Base-by-base conservation (phyloP, 2,329 filamentous ascomycete species). In the Diaporthe sp. region DNA sequence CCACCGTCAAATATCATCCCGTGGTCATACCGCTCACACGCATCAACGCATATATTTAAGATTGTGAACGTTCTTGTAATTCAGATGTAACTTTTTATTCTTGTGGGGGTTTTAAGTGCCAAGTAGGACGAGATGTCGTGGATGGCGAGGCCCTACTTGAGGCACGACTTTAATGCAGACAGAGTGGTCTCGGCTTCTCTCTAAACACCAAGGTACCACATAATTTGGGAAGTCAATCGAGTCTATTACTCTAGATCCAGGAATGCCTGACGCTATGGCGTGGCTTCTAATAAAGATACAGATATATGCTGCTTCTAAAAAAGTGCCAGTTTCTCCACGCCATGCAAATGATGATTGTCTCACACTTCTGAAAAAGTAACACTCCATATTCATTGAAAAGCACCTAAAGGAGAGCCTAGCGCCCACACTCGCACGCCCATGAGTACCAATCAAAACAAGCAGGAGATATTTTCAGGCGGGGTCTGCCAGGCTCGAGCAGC, bases 201-300 rank as follows among this genome's bases (percentile, higher is more conserved):
- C 13, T 9, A n/a, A 3, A n/a, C 8, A 22, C 15, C 1, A 60
- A 13, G 31, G 9, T 8, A 34, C 20, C 15, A 39, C 2, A 1
- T 39, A 22, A 2, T 4, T 4, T 9, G 3, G 4, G 28, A 42
- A 39, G 5, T 8, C 0, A 47, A 63, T 1, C 12, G 13, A 25
- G 4, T 65, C 42, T 65, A 65, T 65, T 65, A 6, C 17, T 65
- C 17, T 65, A 49, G n/a, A 7, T 49, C 9, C 17, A 9, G 2
- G 9, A 49, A n/a, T 34, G 22, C 61, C 60, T 65, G 17, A 49
- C 42, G 61, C 42, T 65, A 49, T 65, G 42, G n/a, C 34, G 28
- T 65, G 61, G 42, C 61, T 65, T 65, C 61, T 65, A 20, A 65
- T 63, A 65, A 65, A 65, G 61, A 65, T 49, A 47, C 13, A n/a